Evolutionary conservation across 805 yeast genomes (phyloP), one percentile per base, ranked within the genome.

Genomic region (Diddensiella caesifluorescens): DNA sequence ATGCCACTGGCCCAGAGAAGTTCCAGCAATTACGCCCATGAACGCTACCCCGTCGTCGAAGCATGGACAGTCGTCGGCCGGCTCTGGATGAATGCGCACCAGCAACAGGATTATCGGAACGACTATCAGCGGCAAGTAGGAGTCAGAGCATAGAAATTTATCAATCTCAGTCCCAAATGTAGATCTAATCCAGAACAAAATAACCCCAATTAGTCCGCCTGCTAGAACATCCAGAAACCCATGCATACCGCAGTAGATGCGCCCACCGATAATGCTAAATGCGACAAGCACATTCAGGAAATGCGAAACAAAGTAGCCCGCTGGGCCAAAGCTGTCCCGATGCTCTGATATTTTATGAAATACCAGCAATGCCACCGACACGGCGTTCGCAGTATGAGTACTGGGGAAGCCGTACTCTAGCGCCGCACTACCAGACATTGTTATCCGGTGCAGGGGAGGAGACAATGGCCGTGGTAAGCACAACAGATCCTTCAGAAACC

Each of bases 211-310:
- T 0, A 73, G 0, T 0, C 75, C 63, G 4, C 98, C 98, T 15
- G 74, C 57, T 0, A 64, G 38, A 2, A 92, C 69, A 59, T 92
- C 98, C 18, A 83, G 62, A 46, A 84, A 74, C 2, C 98, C 97
- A 64, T 92, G 98, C 98, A 90, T 90, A 2, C 98, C 98, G 60
- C 95, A 88, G 64, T 92, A 90, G 6, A 90, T 56, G 42, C 98
- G 70, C 13, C 98, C 98, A 46, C 77, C 59, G 1, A 84, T 73
- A 46, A 92, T 67, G 5, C 88, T 76, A 27, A 70, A 45, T 54
- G 77, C 79, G 59, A 88, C 88, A 18, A 74, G 41, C 18, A 36
- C 13, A 40, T 49, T 51, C 18, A 46, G 35, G 10, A 39, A 30
- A 25, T 48, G 51, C 13, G 39, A 13, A 21, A 26, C 10, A 33